These are phyloP conservation scores for Huiozyma sinensis DNA, from an alignment of 805 yeast species.

Conservation along the genomic window DNA sequence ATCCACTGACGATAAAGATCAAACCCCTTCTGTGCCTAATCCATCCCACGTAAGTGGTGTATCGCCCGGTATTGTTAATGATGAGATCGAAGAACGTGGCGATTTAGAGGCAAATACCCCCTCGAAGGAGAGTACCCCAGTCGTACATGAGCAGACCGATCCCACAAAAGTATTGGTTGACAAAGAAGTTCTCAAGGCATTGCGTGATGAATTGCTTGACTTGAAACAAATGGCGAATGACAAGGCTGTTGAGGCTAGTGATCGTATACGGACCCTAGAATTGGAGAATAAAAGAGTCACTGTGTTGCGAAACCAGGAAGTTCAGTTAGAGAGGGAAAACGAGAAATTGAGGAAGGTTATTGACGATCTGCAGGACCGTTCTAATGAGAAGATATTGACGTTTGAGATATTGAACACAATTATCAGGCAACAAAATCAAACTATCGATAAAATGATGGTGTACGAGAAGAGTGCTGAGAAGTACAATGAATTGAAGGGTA, in stretches of 20 bases:
- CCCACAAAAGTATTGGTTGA: conserved; percentile 4
- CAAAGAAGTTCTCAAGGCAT: conserved; percentile 20
- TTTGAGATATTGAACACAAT: conserved; percentile 43
- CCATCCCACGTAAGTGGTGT: too few species aligned
- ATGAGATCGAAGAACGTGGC: too few species aligned
- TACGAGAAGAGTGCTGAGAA: conserved; percentile 38
- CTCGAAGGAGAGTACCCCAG: background rate
- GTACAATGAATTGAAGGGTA: conserved; percentile 37
- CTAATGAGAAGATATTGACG: conserved; percentile 42
- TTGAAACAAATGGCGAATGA: conserved; percentile 35
- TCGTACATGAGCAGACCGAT: background rate
- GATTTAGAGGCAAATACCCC: conserved; percentile 6
- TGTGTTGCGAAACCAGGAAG: conserved; percentile 11
- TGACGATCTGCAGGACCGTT: conserved; percentile 39
- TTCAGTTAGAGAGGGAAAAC: conserved; percentile 36
- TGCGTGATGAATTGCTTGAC: conserved; percentile 28
- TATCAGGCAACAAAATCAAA: conserved; percentile 41
- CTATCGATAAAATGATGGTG: conserved; percentile 35
- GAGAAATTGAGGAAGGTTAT: conserved; percentile 31
- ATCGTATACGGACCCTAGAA: conserved; percentile 41
- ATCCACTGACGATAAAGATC: too few species aligned
- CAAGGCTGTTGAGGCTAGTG: conserved; percentile 49
- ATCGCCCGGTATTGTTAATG: too few species aligned
- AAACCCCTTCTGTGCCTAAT: too few species aligned
- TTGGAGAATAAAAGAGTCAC: conserved; percentile 22